These are phyloP conservation scores for Climacium dendroides DNA, from an alignment of 225 moss, liverwort and hornwort genomes.

Conservation along the genomic window DNA sequence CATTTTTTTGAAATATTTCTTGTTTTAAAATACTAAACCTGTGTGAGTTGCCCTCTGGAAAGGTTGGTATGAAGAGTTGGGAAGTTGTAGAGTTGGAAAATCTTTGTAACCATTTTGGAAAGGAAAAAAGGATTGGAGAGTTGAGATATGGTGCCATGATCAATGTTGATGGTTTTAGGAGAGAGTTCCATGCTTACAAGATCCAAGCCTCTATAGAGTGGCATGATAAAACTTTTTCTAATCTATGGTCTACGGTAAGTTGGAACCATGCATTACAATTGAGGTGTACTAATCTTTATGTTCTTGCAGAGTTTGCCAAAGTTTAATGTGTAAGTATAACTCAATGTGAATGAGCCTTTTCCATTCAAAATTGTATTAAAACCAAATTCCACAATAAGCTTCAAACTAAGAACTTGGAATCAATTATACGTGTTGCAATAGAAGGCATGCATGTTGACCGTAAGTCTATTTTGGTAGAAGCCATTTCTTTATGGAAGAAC, in stretches of 20 bases:
- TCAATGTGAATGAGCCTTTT: background rate
- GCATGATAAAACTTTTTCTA: background rate
- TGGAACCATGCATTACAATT: background rate
- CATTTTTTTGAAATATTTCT: no score
- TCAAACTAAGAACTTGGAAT: background rate
- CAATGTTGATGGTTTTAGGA: background rate
- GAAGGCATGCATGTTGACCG: accelerated
- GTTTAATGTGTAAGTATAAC: background rate
- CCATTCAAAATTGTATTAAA: background rate
- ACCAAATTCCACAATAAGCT: background rate
- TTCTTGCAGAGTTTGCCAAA: background rate
- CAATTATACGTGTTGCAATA: background rate
- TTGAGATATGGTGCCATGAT: background rate
- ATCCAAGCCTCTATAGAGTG: background rate
- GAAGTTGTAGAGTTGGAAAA: background rate
- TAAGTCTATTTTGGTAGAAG: background rate
- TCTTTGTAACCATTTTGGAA: background rate
- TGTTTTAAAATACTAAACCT: background rate
- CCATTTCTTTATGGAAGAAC: background rate
- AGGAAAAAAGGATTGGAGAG: background rate
- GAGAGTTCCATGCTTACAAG: background rate
- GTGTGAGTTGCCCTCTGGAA: background rate
- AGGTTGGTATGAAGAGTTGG: background rate
- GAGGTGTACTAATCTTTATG: background rate
- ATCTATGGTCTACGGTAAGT: background rate